Conservation (phyloP, 345 rosid species). For the Lagerstroemia speciosa region DNA sequence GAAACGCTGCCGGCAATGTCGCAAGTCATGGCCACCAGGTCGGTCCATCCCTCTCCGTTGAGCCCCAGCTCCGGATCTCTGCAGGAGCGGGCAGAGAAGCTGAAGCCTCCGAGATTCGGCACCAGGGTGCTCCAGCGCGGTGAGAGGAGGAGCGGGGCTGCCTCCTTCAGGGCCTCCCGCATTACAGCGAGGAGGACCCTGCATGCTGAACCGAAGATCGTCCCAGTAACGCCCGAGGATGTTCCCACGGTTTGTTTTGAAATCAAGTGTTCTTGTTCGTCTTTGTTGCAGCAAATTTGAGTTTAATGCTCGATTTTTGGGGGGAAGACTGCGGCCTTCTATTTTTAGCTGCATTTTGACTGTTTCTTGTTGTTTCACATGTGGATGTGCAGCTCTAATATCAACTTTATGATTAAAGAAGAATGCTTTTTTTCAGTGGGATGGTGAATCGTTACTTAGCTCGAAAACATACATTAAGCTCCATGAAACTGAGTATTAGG, state of each 20-base stretch:
- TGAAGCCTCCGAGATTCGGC: conserved; percentile 42
- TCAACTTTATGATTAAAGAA: neutral
- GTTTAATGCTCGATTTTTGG: neutral
- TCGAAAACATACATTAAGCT: no score
- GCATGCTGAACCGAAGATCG: conserved; percentile 44
- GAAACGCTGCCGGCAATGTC: conserved; percentile 37
- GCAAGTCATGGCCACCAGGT: conserved; percentile 66
- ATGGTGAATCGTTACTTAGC: no score
- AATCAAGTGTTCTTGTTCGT: neutral
- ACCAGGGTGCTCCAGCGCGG: conserved; percentile 31
- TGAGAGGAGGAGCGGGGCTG: conserved; percentile 16
- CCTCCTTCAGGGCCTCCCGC: conserved; percentile 23
- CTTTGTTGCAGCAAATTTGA: neutral
- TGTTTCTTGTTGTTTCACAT: neutral
- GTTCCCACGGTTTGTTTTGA: conserved; percentile 27
- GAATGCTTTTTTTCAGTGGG: no score
- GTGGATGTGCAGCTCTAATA: neutral
- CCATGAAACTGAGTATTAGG: neutral
- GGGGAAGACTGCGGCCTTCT: neutral
- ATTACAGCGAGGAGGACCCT: conserved; percentile 43
- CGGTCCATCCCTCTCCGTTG: conserved; percentile 42
- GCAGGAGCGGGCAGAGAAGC: conserved; percentile 36
- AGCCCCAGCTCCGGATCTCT: conserved; percentile 38
- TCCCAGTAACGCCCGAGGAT: conserved; percentile 70
- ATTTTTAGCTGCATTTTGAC: neutral